Conservation (phyloP, 192 early-diverging fungal genomes). For the Backusella parvicylindrica region DNA sequence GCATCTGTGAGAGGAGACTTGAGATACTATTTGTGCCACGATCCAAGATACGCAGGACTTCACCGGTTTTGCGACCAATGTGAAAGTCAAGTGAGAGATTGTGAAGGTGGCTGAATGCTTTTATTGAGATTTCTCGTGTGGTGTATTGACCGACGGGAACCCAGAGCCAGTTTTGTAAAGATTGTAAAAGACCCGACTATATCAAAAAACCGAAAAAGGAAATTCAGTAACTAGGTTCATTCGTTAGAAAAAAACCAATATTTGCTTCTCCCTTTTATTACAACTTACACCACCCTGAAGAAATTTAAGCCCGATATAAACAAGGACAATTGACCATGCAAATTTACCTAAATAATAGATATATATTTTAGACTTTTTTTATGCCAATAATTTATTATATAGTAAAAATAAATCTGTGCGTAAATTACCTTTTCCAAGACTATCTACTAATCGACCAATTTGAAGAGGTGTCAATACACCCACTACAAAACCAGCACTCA, state of each 20-base stretch:
- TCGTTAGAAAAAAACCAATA: no score
- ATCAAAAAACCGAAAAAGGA: conserved; percentile 11
- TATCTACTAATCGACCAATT: conserved; percentile 81
- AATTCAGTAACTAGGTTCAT: neutral
- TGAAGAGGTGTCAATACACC: conserved; percentile 84
- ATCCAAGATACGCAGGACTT: conserved; percentile 89
- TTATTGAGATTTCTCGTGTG: conserved; percentile 85
- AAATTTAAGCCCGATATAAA: conserved; percentile 63
- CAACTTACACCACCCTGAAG: conserved; percentile 67
- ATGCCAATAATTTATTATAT: neutral
- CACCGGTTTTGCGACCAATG: conserved; percentile 91
- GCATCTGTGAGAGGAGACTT: conserved; percentile 71
- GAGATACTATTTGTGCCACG: conserved; percentile 73
- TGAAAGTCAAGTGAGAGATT: conserved; percentile 88
- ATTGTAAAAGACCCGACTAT: conserved; percentile 65
- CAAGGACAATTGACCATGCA: conserved; percentile 50
- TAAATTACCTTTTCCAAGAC: conserved; percentile 35
- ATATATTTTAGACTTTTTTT: neutral
- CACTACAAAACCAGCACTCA: conserved; percentile 64
- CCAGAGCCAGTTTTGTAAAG: conserved; percentile 85
- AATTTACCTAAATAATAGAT: conserved; percentile 18
- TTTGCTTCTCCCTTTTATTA: neutral
- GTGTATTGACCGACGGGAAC: conserved; percentile 93
- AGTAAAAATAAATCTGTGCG: neutral
- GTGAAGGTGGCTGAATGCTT: conserved; percentile 89